A percentile compares a stretch with the other conserved stretches of the same genome.
phyloP scores from a whole-genome alignment of 208 protist genomes.

The Wallacemonas collosoma region DNA sequence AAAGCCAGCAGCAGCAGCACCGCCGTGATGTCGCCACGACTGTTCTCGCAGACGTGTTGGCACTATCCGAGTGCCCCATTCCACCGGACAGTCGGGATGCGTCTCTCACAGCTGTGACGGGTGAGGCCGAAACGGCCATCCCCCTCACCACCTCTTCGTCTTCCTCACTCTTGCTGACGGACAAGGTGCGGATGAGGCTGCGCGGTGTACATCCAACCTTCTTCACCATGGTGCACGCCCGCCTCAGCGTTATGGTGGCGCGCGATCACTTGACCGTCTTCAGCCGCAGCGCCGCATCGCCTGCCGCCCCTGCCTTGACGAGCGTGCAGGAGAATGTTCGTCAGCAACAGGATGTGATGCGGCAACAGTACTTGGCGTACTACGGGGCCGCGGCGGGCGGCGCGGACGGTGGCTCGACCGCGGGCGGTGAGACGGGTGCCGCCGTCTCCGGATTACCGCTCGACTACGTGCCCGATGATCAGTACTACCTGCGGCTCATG shows the following conservation, averaged over 20 bases:
- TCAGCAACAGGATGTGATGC: conserved; percentile 39
- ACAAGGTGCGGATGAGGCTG: conserved; percentile 23
- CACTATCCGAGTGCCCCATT: conserved; percentile 24
- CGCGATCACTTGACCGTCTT: conserved; percentile 67
- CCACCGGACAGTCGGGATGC: neutral
- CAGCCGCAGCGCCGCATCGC: conserved; percentile 23
- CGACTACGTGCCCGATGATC: conserved; percentile 73
- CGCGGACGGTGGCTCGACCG: conserved; percentile 1
- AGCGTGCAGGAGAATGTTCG: conserved; percentile 49
- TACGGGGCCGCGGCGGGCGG: conserved; percentile 10
- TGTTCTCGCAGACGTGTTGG: conserved; percentile 26
- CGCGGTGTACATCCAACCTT: conserved; percentile 51
- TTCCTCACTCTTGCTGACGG: conserved; percentile 13
- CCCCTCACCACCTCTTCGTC: neutral
- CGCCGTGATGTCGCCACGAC: conserved; percentile 19
- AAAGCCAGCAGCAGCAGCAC: conserved; percentile 8
- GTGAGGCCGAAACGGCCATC: neutral
- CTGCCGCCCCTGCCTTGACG: conserved; percentile 58
- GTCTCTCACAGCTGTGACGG: too few species aligned
- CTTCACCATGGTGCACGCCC: conserved; percentile 85
- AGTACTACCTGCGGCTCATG: conserved; percentile 69
- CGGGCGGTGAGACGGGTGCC: conserved; percentile 17
- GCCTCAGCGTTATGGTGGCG: conserved; percentile 73
- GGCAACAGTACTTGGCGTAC: conserved; percentile 17
- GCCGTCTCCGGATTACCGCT: conserved; percentile 46